Conservation (phyloP, 306 rosid species). For the Trifolium fragiferum region DNA sequence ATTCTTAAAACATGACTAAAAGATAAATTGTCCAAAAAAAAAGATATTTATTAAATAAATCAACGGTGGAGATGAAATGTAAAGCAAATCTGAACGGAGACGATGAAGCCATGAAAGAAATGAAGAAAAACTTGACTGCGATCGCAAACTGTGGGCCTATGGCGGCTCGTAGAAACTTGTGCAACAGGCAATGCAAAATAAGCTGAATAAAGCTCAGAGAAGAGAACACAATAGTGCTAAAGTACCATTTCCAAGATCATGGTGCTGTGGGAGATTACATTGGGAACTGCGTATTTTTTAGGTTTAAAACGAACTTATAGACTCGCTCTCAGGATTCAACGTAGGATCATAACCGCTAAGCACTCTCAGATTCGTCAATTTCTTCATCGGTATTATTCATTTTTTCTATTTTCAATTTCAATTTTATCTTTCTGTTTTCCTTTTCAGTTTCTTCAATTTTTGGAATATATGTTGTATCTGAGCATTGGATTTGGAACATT, state of each 20-base stretch:
- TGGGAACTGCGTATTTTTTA: slow-evolving; percentile 88
- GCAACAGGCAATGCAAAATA: background rate
- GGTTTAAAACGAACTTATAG: slow-evolving; percentile 81
- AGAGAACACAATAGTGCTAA: background rate
- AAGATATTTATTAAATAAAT: too few species aligned
- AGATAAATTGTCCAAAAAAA: too few species aligned
- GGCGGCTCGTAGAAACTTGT: background rate
- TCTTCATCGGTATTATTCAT: slow-evolving; percentile 53
- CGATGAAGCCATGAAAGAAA: background rate
- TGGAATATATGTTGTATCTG: background rate
- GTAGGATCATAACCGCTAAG: slow-evolving; percentile 63
- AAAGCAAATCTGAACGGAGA: background rate
- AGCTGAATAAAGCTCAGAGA: background rate
- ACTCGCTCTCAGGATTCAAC: slow-evolving; percentile 74
- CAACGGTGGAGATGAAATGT: background rate
- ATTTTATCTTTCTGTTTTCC: background rate
- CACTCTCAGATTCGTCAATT: slow-evolving; percentile 68
- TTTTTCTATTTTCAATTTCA: background rate
- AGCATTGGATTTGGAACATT: background rate
- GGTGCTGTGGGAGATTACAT: slow-evolving; percentile 94
- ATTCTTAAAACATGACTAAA: too few species aligned
- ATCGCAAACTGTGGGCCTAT: background rate
- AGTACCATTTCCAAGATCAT: slow-evolving; percentile 25
- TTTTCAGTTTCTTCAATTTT: background rate
- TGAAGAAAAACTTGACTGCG: background rate